Base-by-base conservation (phyloP, 2,329 filamentous ascomycete species). In the Nemania sp. region DNA sequence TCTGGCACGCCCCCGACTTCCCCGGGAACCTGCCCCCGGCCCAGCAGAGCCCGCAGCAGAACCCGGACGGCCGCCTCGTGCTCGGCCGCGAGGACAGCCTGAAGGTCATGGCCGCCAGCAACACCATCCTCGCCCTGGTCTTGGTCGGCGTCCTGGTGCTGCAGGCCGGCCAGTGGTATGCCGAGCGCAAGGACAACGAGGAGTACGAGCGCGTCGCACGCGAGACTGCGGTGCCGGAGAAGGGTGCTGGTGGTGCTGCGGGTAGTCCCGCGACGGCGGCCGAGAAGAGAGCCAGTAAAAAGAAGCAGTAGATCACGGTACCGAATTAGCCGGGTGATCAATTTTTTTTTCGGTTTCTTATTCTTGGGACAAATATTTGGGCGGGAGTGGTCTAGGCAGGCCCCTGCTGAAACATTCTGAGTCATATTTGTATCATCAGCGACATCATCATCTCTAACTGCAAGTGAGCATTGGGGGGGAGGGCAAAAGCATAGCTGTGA, bases 81-180 rank as follows among this genome's bases (percentile, higher is more conserved):
- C 84, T 99, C 45, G 91, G 91, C 2, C 85, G 94, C 27, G 94
- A 98, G 82, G 96, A 99, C 79, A 95, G 90, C 76, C 83, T 99
- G 75, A 92, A 93, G 83, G 95, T 99, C 18, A 85, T 98, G 75
- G 90, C 94, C 35, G 96, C 96, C 7, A 97, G 93, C 80, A 97
- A 99, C 82, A 98, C 96, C 2, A 99, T 99, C 78, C 82, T 98
- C 65, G 96, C 95, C 41, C 87, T 99, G 52, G 93, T 99, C 32
- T 82, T 99, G 61, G 90, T 98, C 2, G 96, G 96, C 5, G 93
- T 99, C 10, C 80, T 99, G 72, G 93, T 98, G 38, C 82, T 99
- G 77, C 96, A 99, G 88, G 93, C 93, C 22, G 96, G 96, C 11
- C 93, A 98, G 86, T 98, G 95, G 96, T 99, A 99, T 83, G 96